Conservation (phyloP, 1,284 basidiomycete genomes). For the Cryptococcus maquisensis region DNA sequence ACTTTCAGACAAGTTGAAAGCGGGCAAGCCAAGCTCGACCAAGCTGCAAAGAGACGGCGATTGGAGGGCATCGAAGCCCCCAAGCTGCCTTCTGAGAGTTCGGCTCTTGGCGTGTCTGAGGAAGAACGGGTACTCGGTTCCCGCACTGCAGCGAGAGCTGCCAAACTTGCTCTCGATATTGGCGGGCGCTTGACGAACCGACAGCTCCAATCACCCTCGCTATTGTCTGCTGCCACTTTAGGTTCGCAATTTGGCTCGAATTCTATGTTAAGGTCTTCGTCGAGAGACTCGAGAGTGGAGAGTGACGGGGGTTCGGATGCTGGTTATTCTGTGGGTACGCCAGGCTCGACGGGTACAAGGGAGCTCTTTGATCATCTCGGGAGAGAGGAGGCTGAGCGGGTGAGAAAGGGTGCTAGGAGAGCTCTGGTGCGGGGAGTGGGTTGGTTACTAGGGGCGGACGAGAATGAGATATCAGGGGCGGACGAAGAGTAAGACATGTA, state of each 20-base stretch:
- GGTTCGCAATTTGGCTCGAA: background rate
- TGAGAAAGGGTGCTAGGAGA: slow-evolving; percentile 40
- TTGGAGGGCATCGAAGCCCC: slow-evolving; percentile 15
- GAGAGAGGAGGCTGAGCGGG: slow-evolving; percentile 30
- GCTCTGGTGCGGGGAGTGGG: slow-evolving; percentile 48
- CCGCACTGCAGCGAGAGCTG: slow-evolving; percentile 42
- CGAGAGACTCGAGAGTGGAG: background rate
- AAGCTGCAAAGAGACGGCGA: slow-evolving; percentile 25
- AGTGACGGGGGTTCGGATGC: background rate
- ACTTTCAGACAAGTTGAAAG: slow-evolving; percentile 60
- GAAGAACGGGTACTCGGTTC: slow-evolving; percentile 43
- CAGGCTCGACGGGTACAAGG: background rate
- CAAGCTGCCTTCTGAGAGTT: slow-evolving; percentile 1
- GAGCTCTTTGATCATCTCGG: slow-evolving; percentile 27
- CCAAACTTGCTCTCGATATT: slow-evolving; percentile 35
- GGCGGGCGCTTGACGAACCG: slow-evolving; percentile 13
- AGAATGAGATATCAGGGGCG: slow-evolving; percentile 30
- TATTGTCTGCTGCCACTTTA: background rate
- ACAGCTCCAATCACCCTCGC: background rate
- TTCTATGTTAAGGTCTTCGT: background rate
- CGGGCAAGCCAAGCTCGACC: slow-evolving; percentile 25
- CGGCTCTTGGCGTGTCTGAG: background rate
- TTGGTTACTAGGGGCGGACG: slow-evolving; percentile 49
- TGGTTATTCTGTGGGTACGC: background rate
- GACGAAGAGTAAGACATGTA: background rate